Evolutionary conservation across 1,139 yeast genomes (phyloP), one percentile per base, ranked within the genome.

Genomic region (Hyphopichia buzzinii): DNA sequence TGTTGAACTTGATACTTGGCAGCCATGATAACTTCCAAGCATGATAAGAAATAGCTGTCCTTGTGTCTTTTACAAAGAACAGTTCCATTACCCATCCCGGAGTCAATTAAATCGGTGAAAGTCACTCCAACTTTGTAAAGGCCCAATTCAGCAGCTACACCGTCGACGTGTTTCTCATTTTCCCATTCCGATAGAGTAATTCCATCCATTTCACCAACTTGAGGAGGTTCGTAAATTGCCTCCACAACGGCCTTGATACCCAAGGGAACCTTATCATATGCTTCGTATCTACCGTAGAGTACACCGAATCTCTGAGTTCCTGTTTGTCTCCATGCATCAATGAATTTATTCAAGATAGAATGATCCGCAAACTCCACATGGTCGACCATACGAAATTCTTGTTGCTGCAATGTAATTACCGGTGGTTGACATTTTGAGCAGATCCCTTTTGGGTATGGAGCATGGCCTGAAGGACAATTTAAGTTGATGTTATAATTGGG

Each of bases 361-460:
- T 89, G 78, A 42, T 78, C 79, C 14, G 89, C 81, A 59, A 90
- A 86, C 58, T 92, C 97, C 22, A 92, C 94, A 64, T 94, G 97
- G 59, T 94, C 99, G 15, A 94, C 96, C 96, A 92, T 87, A 52
- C 99, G 76, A 58, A 86, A 94, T 33, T 75, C 72, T 58, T 94
- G 98, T 56, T 83, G 90, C 56, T 85, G 95, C 43, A 94, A 69
- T 0, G 97, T 89, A 39, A 94, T 88, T 0, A 96, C 95, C 1
- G 96, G 81, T 1, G 98, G 97, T 59, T 90, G 97, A 59, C 98
- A 92, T 58, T 89, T 88, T n/a, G 96, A 84, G 55, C 98, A 92
- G 46, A 92, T 89, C 1, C 97, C 97, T 37, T 70, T 74, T 1
- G 98, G 97, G 84, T 95, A 90, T 6, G 96, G 92, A 32, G 83